These are phyloP conservation scores for Anaeramoeba flamelloides DNA, from an alignment of 78 protist species.

Conservation along the genomic window DNA sequence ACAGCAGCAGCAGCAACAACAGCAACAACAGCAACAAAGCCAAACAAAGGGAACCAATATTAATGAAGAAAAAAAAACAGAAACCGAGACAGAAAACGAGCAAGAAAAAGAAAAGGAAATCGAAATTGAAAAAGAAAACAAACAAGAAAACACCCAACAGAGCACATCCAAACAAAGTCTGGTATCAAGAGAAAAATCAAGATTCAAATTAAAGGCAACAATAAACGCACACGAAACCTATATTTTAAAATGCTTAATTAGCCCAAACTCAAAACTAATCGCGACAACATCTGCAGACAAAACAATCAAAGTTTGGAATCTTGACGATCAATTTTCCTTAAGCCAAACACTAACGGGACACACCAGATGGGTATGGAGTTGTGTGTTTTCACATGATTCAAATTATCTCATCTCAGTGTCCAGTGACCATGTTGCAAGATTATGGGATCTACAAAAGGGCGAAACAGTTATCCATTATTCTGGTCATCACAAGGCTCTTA, in stretches of 20 bases:
- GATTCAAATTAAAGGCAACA: no score
- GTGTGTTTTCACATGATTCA: slow-evolving; percentile 73
- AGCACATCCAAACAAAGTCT: no score
- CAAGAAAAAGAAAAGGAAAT: no score
- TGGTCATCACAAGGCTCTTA: slow-evolving; percentile 55
- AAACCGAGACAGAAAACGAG: no score
- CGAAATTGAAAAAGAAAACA: no score
- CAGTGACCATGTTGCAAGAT: slow-evolving; percentile 57
- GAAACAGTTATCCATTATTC: slow-evolving; percentile 47
- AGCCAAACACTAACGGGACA: slow-evolving; percentile 54
- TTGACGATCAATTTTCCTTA: slow-evolving; percentile 21
- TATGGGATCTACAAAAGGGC: slow-evolving; percentile 88
- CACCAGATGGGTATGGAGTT: slow-evolving; percentile 92
- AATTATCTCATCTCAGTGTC: slow-evolving; percentile 69
- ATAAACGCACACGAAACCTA: slow-evolving; percentile 62
- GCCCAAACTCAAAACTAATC: slow-evolving; percentile 59
- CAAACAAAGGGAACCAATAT: no score
- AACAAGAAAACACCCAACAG: no score
- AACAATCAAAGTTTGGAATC: slow-evolving; percentile 59
- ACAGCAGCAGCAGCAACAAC: slow-evolving; percentile 12
- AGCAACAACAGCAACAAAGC: no score
- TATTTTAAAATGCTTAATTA: slow-evolving; percentile 39
- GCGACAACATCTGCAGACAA: slow-evolving; percentile 81
- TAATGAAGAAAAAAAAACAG: no score
- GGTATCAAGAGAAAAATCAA: no score